Conservation (phyloP, 371 early-diverging fungal genomes). For the Mycotypha africana region DNA sequence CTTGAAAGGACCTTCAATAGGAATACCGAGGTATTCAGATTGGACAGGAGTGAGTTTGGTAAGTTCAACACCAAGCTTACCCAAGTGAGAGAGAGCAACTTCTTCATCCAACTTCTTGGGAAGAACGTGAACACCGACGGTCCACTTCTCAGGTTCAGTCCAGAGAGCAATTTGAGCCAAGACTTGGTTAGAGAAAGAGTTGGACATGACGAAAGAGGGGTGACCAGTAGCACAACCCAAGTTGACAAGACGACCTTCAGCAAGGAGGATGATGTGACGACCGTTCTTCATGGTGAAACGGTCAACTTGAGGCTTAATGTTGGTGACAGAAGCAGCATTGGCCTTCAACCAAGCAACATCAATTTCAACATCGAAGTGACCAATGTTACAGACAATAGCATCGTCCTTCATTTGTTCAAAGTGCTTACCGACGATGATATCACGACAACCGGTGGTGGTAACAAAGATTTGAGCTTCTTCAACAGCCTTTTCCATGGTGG, state of each 20-base stretch:
- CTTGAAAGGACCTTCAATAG: slow-evolving; percentile 94
- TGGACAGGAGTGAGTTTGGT: slow-evolving; percentile 70
- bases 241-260: slow-evolving; percentile 99
- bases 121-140: slow-evolving; percentile 96
- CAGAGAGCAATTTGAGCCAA: slow-evolving; percentile 98
- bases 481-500: slow-evolving; percentile 96
- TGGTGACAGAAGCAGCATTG: slow-evolving; percentile 82
- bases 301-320: slow-evolving; percentile 99
- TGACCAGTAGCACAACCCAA: slow-evolving; percentile 99
- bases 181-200: slow-evolving; percentile 98
- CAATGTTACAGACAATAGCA: slow-evolving; percentile 99
- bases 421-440: slow-evolving; percentile 93
- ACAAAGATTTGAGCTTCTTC: slow-evolving; percentile 94
- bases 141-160: slow-evolving; percentile 85
- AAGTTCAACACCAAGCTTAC: slow-evolving; percentile 93
- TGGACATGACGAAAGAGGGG: slow-evolving; percentile 98
- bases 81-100: slow-evolving; percentile 95
- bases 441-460: slow-evolving; percentile 99
- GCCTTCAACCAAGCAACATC: slow-evolving; percentile 99
- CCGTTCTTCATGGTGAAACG: slow-evolving; percentile 93
- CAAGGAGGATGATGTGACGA: slow-evolving; percentile 93
- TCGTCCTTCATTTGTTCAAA: slow-evolving; percentile 95
- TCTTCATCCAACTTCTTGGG: slow-evolving; percentile 99
- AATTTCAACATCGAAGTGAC: slow-evolving; percentile 99
- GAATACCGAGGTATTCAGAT: slow-evolving; percentile 85